phyloP scores from a whole-genome alignment of 2,329 filamentous ascomycete genomes.

The Furcasterigmium furcatum region DNA sequence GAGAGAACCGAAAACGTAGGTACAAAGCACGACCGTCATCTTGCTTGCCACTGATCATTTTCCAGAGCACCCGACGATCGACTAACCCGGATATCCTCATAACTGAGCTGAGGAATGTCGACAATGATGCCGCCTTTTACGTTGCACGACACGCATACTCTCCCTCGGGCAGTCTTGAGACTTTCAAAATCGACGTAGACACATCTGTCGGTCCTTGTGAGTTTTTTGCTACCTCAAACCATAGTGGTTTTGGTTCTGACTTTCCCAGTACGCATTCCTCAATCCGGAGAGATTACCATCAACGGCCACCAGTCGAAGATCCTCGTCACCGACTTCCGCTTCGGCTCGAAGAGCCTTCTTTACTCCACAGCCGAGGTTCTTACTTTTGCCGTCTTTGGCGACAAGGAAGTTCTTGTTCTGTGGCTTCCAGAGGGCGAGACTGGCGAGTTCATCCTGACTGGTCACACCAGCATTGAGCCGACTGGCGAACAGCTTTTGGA shows the following conservation, averaged over 20 bases:
- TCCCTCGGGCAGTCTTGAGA: constrained; percentile 43
- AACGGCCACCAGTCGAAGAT: constrained; percentile 62
- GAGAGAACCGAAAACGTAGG: constrained; percentile 36
- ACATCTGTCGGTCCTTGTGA: constrained; percentile 47
- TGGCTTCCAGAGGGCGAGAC: constrained; percentile 52
- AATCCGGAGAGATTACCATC: constrained; percentile 45
- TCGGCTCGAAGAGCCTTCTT: constrained; percentile 46
- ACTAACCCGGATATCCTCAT: constrained; percentile 48
- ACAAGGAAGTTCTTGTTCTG: constrained; percentile 43
- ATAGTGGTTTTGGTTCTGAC: too few relatives aligned
- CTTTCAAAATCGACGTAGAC: constrained; percentile 51
- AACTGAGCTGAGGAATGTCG: constrained; percentile 55
- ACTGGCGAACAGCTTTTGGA: constrained; percentile 33
- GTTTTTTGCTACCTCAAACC: constrained; percentile 1
- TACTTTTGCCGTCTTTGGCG: constrained; percentile 45
- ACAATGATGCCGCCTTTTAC: constrained; percentile 56
- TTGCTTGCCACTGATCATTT: too few relatives aligned
- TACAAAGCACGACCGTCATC: too few relatives aligned
- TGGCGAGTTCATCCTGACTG: constrained; percentile 49
- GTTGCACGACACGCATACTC: constrained; percentile 53
- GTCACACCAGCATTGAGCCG: constrained; percentile 19
- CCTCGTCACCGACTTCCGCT: constrained; percentile 54
- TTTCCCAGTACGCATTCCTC: constrained; percentile 44
- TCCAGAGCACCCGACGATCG: constrained; percentile 45
- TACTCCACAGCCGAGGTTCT: constrained; percentile 55